A percentile compares a stretch with the other conserved stretches of the same genome.
These are phyloP conservation scores for Alternaria novae-zelandiae DNA, from an alignment of 2,329 filamentous ascomycete genomes.

Conservation along the genomic window DNA sequence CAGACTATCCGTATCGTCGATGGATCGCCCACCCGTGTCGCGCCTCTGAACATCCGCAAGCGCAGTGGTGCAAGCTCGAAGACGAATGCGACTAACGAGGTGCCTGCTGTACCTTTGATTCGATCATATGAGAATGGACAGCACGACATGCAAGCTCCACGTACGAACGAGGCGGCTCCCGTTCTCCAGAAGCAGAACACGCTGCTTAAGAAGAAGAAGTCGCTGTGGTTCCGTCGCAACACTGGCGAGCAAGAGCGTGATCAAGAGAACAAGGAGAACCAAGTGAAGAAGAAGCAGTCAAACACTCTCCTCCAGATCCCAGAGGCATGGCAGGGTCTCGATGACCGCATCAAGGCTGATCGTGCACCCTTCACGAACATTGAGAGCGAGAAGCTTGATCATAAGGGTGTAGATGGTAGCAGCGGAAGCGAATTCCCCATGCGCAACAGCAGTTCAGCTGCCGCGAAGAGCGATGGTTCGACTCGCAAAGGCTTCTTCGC, in stretches of 20 bases:
- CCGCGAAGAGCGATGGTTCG: conserved; percentile 47
- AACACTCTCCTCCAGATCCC: conserved; percentile 39
- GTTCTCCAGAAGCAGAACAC: conserved; percentile 31
- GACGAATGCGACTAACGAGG: conserved; percentile 25
- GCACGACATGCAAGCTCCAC: conserved; percentile 26
- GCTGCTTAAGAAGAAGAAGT: conserved; percentile 52
- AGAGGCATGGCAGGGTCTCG: conserved; percentile 44
- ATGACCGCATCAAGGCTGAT: conserved; percentile 42
- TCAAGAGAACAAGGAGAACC: conserved; percentile 32
- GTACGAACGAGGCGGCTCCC: conserved; percentile 13
- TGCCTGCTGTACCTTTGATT: conserved; percentile 19
- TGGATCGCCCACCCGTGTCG: conserved; percentile 58
- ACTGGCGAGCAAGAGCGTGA: conserved; percentile 40
- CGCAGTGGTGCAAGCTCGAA: conserved; percentile 44
- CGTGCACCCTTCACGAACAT: conserved; percentile 4
- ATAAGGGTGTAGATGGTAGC: conserved; percentile 37
- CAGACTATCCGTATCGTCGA: conserved; percentile 65
- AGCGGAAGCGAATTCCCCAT: conserved; percentile 53
- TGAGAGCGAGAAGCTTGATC: conserved; percentile 19
- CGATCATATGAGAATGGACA: conserved; percentile 29
- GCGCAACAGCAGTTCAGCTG: conserved; percentile 42
- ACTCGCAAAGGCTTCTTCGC: conserved; percentile 56
- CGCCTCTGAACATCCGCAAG: conserved; percentile 64
- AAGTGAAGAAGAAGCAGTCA: conserved; percentile 35
- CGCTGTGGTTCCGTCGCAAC: conserved; percentile 54